These are phyloP conservation scores for Aspergillus japonicus DNA, from an alignment of 2,329 filamentous ascomycete genomes.

Conservation along the genomic window DNA sequence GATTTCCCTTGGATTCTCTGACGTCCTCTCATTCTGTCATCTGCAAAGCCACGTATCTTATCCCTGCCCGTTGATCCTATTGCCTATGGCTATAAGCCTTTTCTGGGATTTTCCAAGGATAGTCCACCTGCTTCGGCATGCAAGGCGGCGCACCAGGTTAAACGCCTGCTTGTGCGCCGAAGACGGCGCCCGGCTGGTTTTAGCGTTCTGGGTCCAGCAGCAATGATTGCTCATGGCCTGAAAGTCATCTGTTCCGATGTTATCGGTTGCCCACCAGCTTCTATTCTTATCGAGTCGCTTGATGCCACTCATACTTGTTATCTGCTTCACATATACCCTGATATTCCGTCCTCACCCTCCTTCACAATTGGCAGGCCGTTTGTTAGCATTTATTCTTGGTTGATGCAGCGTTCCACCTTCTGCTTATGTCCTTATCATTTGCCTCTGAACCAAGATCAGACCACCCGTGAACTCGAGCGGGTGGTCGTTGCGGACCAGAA, in stretches of 20 bases:
- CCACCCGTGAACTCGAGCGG: neutral
- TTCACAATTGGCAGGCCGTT: neutral
- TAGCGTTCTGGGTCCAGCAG: neutral
- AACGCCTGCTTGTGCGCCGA: neutral
- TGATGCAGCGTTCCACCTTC: neutral
- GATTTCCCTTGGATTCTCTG: neutral
- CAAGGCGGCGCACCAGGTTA: neutral
- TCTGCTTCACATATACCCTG: conserved; percentile 13
- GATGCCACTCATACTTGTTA: conserved; percentile 7
- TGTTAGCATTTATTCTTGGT: neutral
- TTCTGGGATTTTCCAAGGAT: neutral
- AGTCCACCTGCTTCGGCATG: neutral
- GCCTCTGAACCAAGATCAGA: neutral
- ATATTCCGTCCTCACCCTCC: conserved; percentile 1
- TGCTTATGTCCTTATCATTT: neutral
- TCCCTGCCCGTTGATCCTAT: neutral
- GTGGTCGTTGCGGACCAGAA: neutral
- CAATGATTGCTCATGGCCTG: neutral
- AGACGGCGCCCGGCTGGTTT: neutral
- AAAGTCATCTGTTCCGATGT: neutral
- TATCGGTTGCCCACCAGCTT: neutral
- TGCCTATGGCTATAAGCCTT: neutral
- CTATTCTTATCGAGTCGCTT: conserved; percentile 6
- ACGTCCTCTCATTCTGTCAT: neutral
- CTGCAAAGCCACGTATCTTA: neutral